Evolutionary conservation across 176 grass and related monocot genomes (phyloP).

Genomic region (Ensete ventricosum): DNA sequence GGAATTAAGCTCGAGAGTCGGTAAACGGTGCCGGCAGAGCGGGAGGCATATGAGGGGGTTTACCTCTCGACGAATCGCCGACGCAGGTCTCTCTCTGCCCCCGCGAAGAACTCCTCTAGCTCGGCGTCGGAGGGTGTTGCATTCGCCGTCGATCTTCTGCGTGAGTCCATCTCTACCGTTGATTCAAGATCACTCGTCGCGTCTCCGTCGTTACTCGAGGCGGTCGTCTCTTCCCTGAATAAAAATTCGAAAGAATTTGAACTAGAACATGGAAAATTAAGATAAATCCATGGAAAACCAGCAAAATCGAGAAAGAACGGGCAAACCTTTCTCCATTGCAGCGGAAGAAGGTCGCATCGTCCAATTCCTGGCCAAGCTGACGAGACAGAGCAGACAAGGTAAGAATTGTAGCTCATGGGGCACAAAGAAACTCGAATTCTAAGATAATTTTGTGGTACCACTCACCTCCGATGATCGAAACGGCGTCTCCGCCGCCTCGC

Average conservation of each 20-base stretch:
- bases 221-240: background rate
- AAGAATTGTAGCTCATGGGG: background rate
- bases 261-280: background rate
- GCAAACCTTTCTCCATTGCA: background rate
- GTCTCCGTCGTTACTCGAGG: background rate
- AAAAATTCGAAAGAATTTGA: background rate
- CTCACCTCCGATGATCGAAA: background rate
- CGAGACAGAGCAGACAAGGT: background rate
- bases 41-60: background rate
- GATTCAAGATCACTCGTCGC: conserved; percentile 22
- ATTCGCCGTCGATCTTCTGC: background rate
- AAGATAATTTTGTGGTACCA: background rate
- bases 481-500: background rate
- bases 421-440: background rate
- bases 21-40: background rate
- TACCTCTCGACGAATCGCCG: conserved; percentile 15
- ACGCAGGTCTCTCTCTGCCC: background rate
- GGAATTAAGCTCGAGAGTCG: background rate
- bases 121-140: background rate
- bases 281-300: background rate
- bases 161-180: background rate
- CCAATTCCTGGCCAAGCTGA: background rate
- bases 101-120: conserved; percentile 14
- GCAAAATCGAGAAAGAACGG: background rate
- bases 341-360: background rate